Conservation (phyloP, 2,329 filamentous ascomycete species). For the Ophiostoma himal-ulmi region DNA sequence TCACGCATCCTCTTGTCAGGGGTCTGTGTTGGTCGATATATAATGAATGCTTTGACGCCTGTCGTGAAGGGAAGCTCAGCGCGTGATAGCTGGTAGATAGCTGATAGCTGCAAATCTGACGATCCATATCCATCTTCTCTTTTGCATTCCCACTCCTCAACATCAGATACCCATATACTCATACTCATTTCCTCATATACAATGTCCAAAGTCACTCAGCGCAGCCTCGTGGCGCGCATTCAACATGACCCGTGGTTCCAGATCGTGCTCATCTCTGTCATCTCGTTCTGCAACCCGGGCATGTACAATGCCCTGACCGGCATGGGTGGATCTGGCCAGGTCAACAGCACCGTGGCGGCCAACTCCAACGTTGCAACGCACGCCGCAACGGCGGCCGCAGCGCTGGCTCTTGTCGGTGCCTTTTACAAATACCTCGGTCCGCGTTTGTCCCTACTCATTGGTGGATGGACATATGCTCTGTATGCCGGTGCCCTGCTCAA, state of each 20-base stretch:
- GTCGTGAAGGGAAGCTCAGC: neutral
- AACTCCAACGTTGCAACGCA: slow-evolving; percentile 51
- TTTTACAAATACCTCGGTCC: slow-evolving; percentile 68
- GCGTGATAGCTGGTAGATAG: neutral
- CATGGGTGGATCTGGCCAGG: slow-evolving; percentile 42
- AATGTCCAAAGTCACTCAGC: slow-evolving; percentile 17
- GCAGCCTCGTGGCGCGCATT: slow-evolving; percentile 17
- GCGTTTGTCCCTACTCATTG: slow-evolving; percentile 60
- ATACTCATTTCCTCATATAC: neutral
- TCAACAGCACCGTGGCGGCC: slow-evolving; percentile 49
- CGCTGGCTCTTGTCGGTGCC: slow-evolving; percentile 45
- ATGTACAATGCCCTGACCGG: slow-evolving; percentile 29
- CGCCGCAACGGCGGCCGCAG: slow-evolving; percentile 43
- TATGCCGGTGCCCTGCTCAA: slow-evolving; percentile 65
- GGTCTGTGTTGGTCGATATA: neutral
- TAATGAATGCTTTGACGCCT: neutral
- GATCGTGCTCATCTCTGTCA: slow-evolving; percentile 22
- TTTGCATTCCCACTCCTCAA: neutral
- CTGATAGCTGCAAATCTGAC: neutral
- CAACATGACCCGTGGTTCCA: slow-evolving; percentile 23
- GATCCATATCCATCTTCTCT: neutral
- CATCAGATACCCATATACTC: neutral
- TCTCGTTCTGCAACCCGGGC: slow-evolving; percentile 25
- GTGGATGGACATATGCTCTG: slow-evolving; percentile 69
- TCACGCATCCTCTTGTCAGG: neutral